Conservation (phyloP, 306 rosid genomes). For the Ziziphus jujuba region DNA sequence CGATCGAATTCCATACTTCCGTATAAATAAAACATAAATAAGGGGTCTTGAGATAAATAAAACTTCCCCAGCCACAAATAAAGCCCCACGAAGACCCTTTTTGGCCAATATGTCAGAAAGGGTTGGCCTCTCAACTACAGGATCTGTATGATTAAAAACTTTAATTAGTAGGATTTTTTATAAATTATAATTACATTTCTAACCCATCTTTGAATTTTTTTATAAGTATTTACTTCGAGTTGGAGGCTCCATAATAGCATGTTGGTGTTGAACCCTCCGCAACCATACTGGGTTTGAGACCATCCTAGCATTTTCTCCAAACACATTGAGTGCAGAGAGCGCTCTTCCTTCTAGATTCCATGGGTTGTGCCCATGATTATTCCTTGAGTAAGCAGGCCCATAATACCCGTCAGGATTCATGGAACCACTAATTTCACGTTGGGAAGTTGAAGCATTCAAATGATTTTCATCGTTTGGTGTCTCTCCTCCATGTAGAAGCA, state of each 20-base stretch:
- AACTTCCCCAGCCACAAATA: conserved; percentile 67
- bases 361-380: conserved; percentile 39
- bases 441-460: conserved; percentile 39
- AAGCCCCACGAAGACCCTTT: conserved; percentile 69
- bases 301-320: conserved; percentile 76
- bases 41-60: conserved; percentile 80
- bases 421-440: conserved; percentile 28
- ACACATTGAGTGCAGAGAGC: conserved; percentile 70
- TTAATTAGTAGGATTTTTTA: conserved; percentile 28
- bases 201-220: background rate
- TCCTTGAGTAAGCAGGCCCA: conserved; percentile 40
- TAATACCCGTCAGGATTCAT: conserved; percentile 34
- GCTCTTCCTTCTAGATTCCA: conserved; percentile 88
- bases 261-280: conserved; percentile 58
- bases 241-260: conserved; percentile 53
- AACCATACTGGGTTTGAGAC: conserved; percentile 60
- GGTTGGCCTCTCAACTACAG: conserved; percentile 51
- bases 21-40: conserved; percentile 73
- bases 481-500: conserved; percentile 85
- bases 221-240: conserved; percentile 43
- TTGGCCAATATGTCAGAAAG: conserved; percentile 56
- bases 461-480: conserved; percentile 48
- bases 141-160: conserved; percentile 45
- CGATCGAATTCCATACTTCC: conserved; percentile 67
- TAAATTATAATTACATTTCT: background rate